Evolutionary conservation across 345 rosid genomes (phyloP).

Genomic region (Boechera retrofracta): DNA sequence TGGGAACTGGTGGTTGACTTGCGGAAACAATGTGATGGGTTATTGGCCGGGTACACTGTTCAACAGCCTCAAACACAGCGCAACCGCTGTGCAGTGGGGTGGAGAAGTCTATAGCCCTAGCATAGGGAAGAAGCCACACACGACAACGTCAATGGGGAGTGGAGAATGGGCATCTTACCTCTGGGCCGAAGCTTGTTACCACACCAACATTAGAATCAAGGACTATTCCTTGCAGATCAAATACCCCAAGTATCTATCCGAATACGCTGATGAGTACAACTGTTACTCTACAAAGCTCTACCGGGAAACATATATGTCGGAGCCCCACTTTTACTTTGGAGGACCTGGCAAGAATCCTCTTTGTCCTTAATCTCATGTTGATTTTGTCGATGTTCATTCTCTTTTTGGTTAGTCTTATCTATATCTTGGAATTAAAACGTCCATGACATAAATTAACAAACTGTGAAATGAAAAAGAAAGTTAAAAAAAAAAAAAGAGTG

Average conservation of each 20-base stretch:
- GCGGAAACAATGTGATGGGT: slow-evolving; percentile 22
- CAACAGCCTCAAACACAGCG: slow-evolving; percentile 37
- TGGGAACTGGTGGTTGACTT: slow-evolving; percentile 60
- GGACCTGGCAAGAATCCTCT: slow-evolving; percentile 51
- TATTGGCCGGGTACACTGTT: slow-evolving; percentile 58
- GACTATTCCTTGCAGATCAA: slow-evolving; percentile 49
- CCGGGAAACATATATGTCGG: slow-evolving; percentile 17
- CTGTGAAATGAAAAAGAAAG: too few species aligned
- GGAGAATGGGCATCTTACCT: slow-evolving; percentile 42
- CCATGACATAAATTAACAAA: too few species aligned
- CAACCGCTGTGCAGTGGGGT: slow-evolving; percentile 61
- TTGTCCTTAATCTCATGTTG: slow-evolving; percentile 41
- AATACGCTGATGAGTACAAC: slow-evolving; percentile 34
- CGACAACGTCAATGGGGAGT: slow-evolving; percentile 64
- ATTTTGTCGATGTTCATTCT: slow-evolving; percentile 1
- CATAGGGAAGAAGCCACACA: slow-evolving; percentile 56
- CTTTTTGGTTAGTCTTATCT: not conserved
- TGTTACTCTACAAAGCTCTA: slow-evolving; percentile 48
- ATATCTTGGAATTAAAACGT: not conserved
- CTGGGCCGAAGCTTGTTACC: slow-evolving; percentile 36
- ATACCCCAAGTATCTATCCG: slow-evolving; percentile 48
- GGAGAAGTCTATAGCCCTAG: slow-evolving; percentile 59
- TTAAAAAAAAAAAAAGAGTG: too few species aligned
- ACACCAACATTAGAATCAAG: slow-evolving; percentile 46
- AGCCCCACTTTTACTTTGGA: slow-evolving; percentile 56